phyloP scores from a whole-genome alignment of 139 green algal genomes.

The Volvox africanus region DNA sequence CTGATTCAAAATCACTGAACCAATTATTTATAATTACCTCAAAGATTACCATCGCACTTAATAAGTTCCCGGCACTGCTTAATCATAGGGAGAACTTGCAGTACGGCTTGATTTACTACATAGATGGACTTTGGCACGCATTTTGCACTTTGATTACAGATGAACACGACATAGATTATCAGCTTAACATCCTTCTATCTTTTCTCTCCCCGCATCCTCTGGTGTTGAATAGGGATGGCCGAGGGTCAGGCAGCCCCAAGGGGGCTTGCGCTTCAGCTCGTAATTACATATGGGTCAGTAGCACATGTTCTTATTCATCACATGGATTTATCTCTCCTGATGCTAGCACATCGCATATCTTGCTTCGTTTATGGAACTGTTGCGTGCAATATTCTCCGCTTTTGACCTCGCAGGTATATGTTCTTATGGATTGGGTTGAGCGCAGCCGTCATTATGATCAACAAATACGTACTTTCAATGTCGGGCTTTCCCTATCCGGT shows the following conservation, averaged over 20 bases:
- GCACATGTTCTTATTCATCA: background rate
- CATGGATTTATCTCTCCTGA: background rate
- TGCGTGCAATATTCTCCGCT: background rate
- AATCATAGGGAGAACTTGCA: background rate
- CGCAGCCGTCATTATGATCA: slow-evolving; percentile 78
- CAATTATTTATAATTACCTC: no score
- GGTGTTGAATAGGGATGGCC: background rate
- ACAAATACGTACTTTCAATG: slow-evolving; percentile 81
- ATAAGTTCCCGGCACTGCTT: background rate
- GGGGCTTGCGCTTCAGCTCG: slow-evolving; percentile 14
- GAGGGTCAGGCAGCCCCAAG: background rate
- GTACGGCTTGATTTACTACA: background rate
- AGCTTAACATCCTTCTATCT: background rate
- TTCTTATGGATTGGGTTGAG: slow-evolving; percentile 65
- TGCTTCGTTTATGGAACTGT: background rate
- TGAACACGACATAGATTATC: background rate
- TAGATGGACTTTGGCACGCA: no score
- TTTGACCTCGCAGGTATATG: slow-evolving; percentile 56
- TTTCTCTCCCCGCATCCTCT: background rate
- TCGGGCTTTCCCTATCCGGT: slow-evolving; percentile 81
- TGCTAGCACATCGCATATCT: background rate
- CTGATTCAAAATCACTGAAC: background rate
- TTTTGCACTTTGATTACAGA: background rate
- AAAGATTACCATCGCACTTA: no score
- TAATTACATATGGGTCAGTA: slow-evolving; percentile 44